These are phyloP conservation scores for Domatiomyces catenatus DNA, from an alignment of 2,329 filamentous ascomycete genomes.

Conservation along the genomic window DNA sequence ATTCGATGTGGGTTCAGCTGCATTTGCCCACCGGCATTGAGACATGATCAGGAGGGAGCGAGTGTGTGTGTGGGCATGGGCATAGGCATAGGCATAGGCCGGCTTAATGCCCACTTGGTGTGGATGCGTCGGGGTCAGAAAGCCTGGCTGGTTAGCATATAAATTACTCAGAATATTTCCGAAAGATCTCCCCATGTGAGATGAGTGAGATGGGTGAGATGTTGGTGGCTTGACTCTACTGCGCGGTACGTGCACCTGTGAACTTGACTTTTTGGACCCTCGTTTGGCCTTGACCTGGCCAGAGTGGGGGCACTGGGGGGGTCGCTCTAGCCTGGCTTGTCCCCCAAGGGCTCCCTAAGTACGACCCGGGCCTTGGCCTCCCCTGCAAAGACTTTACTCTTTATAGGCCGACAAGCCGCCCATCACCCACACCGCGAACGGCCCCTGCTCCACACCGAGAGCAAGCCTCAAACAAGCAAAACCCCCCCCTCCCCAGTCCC, in stretches of 20 bases:
- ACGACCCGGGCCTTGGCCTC: conserved; percentile 5
- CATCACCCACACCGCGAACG: conserved; percentile 3
- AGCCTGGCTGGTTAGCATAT: no score
- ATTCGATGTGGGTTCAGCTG: neutral
- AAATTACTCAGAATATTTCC: neutral
- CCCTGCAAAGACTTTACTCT: conserved; percentile 1
- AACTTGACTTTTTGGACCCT: neutral
- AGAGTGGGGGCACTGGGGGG: neutral
- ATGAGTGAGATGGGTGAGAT: no score
- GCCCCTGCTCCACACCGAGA: conserved; percentile 2
- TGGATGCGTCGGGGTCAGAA: neutral
- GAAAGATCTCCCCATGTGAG: neutral
- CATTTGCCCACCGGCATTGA: neutral
- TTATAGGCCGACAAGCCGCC: conserved; percentile 4
- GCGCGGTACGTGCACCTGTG: no score
- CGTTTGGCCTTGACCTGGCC: neutral
- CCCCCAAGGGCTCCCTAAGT: neutral
- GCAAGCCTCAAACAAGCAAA: neutral
- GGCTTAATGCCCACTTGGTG: no score
- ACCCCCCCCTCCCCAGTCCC: neutral
- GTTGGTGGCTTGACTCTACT: no score
- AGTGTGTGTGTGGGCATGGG: neutral
- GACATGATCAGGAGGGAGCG: neutral
- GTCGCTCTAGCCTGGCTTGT: neutral
- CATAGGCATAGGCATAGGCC: no score